Evolutionary conservation across 805 yeast genomes (phyloP).

Genomic region (Sungouiozyma ichnusensis): DNA sequence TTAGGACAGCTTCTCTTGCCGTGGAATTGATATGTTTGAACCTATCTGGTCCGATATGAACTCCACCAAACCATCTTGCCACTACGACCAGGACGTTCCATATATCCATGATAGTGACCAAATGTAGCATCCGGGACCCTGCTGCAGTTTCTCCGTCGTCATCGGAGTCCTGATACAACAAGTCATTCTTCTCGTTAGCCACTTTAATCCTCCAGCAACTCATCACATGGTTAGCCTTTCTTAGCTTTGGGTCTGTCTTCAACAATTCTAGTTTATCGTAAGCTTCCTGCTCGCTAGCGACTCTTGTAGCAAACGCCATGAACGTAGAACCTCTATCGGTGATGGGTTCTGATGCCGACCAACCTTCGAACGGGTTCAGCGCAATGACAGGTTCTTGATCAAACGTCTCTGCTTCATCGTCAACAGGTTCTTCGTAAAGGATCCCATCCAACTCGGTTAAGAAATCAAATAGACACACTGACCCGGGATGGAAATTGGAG

Average conservation of each 20-base stretch:
- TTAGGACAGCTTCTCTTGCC: conserved; percentile 72
- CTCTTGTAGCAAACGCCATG: conserved; percentile 61
- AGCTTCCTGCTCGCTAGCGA: conserved; percentile 60
- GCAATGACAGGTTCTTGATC: conserved; percentile 5
- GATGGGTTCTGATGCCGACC: conserved; percentile 71
- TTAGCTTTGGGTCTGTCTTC: conserved; percentile 53
- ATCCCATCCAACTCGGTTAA: conserved; percentile 55
- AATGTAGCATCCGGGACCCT: conserved; percentile 74
- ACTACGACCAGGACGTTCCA: conserved; percentile 78
- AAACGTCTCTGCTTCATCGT: conserved; percentile 8
- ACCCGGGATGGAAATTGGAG: conserved; percentile 43
- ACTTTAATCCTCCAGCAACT: conserved; percentile 70
- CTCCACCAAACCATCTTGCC: conserved; percentile 89
- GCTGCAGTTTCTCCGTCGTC: conserved; percentile 98
- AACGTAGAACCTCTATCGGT: conserved; percentile 80
- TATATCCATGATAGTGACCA: conserved; percentile 67
- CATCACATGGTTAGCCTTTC: conserved; percentile 70
- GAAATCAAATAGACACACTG: conserved; percentile 73
- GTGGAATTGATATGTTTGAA: conserved; percentile 87
- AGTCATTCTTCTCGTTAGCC: conserved; percentile 32
- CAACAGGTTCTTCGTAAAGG: conserved; percentile 27
- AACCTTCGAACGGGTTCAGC: conserved; percentile 49
- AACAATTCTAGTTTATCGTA: conserved; percentile 39
- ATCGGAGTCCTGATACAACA: conserved; percentile 72
- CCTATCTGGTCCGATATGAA: conserved; percentile 83